phyloP scores from a whole-genome alignment of 108 stramenopile species.

The Nitzschia sp. region DNA sequence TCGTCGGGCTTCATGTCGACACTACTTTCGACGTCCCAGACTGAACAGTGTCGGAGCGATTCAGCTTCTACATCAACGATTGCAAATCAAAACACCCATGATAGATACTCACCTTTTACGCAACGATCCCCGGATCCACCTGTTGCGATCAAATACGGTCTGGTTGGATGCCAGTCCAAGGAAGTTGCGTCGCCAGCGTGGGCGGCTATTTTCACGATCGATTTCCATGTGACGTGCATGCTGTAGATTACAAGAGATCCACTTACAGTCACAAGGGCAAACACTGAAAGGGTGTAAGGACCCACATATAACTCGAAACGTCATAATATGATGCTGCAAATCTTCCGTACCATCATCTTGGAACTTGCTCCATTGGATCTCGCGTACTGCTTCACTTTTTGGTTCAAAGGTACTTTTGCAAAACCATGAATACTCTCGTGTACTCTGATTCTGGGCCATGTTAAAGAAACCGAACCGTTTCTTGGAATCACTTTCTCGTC shows the following conservation, averaged over 20 bases:
- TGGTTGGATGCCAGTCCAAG: constrained; percentile 84
- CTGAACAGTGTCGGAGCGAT: constrained; percentile 2
- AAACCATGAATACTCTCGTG: constrained; percentile 8
- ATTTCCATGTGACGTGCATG: constrained; percentile 49
- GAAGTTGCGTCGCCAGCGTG: constrained; percentile 84
- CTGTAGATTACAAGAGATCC: constrained; percentile 77
- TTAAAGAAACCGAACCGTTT: constrained; percentile 19
- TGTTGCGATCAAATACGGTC: constrained; percentile 68
- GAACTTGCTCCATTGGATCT: constrained; percentile 75
- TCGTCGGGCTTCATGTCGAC: constrained; percentile 30
- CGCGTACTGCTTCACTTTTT: constrained; percentile 81
- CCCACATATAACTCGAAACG: neutral
- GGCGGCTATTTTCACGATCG: constrained; percentile 64
- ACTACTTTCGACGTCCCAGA: constrained; percentile 41
- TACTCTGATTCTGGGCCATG: neutral
- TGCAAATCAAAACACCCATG: neutral
- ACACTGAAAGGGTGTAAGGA: constrained; percentile 35
- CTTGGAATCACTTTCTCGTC: constrained; percentile 7
- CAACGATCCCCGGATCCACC: constrained; percentile 77
- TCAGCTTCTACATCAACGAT: neutral
- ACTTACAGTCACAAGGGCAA: constrained; percentile 78
- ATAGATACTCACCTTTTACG: constrained; percentile 52
- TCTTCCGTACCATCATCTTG: constrained; percentile 47
- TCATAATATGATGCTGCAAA: neutral
- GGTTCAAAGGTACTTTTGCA: constrained; percentile 61